A percentile compares a stretch with the other conserved stretches of the same genome.
Evolutionary conservation across 148 eudicot genomes (phyloP).

Genomic region (Arbutus unedo): DNA sequence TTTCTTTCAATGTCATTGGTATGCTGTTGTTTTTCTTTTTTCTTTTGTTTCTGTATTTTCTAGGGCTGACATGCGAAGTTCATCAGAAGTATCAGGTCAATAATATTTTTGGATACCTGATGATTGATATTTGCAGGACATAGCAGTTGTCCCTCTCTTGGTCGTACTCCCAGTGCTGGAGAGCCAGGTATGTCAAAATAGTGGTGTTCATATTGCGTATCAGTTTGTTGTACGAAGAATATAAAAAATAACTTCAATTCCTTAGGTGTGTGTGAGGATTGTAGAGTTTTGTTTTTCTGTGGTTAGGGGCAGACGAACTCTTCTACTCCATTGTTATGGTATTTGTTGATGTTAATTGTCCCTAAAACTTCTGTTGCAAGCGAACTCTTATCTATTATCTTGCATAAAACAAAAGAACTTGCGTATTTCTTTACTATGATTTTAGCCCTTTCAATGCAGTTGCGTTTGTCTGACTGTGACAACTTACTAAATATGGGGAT

Average conservation of each 20-base stretch:
- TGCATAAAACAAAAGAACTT: neutral
- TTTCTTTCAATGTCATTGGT: slow-evolving; percentile 1
- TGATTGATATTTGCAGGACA: slow-evolving; percentile 73
- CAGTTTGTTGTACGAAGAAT: too few relatives aligned
- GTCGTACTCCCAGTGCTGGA: slow-evolving; percentile 97
- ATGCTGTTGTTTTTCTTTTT: slow-evolving; percentile 5
- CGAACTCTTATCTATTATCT: neutral
- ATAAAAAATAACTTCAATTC: too few relatives aligned
- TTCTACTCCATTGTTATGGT: neutral
- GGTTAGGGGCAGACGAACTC: neutral
- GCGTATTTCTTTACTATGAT: neutral
- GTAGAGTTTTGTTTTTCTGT: neutral
- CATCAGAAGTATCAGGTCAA: slow-evolving; percentile 16
- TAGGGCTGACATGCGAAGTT: slow-evolving; percentile 18
- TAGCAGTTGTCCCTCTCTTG: slow-evolving; percentile 97
- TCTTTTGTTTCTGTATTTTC: slow-evolving; percentile 10
- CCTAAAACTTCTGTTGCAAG: neutral
- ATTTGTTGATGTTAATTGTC: neutral
- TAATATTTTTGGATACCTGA: slow-evolving; percentile 21
- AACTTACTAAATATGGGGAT: neutral
- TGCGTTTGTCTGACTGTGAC: neutral
- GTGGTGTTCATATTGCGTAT: neutral
- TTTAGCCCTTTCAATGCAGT: neutral
- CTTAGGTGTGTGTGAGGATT: neutral
- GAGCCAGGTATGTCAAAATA: slow-evolving; percentile 61